Evolutionary conservation across 768 basidiomycete genomes (phyloP), one percentile per base, ranked within the genome.

Genomic region (Leccinum incarnatum): DNA sequence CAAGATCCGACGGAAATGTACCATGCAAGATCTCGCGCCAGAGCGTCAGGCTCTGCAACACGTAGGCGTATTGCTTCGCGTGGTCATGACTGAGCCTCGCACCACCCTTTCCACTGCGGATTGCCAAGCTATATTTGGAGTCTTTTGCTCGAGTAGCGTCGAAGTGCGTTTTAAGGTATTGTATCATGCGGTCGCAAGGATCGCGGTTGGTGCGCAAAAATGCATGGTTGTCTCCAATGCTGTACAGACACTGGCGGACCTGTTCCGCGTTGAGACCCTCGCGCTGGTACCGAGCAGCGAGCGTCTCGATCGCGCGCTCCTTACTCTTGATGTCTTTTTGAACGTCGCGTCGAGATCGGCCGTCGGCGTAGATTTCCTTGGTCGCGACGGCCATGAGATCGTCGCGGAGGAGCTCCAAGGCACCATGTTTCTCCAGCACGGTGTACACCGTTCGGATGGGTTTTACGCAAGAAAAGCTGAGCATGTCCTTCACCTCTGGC

Each of bases 141-240:
- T 89, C 85, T 66, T 84, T 83, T 5, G 85, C 78, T 53, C 86
- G 81, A 2, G 85, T 86, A 5, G 92, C 82, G 62, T 93, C 83
- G 80, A 93, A 94, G 67, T 88, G 80, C 59, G 85, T 75, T 69
- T 89, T 90, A 63, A 94, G 76, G 66, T 86, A 89, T 4, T 65
- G 69, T 54, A 94, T 93, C 89, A 93, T 89, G 57, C 81, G 80
- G 58, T 94, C 91, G 74, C 92, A 94, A 51, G 92, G 92, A 68
- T 94, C 92, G 40, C 92, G 89, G 63, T 94, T 93, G 55, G 83
- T 83, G 29, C 92, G 84, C 62, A 93, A 74, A 79, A 94, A 94
- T 11, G 92, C 89, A 68, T 93, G 90, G 66, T 94, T 94, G 72
- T 94, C 92, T 2, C 92, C 92, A 53, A 94, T 93, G 65, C 88